Percentiles rank a stretch among this genome's conserved stretches.
These are phyloP conservation scores for Penicillium tannophilum DNA, from an alignment of 495 filamentous ascomycete species.

Conservation along the genomic window DNA sequence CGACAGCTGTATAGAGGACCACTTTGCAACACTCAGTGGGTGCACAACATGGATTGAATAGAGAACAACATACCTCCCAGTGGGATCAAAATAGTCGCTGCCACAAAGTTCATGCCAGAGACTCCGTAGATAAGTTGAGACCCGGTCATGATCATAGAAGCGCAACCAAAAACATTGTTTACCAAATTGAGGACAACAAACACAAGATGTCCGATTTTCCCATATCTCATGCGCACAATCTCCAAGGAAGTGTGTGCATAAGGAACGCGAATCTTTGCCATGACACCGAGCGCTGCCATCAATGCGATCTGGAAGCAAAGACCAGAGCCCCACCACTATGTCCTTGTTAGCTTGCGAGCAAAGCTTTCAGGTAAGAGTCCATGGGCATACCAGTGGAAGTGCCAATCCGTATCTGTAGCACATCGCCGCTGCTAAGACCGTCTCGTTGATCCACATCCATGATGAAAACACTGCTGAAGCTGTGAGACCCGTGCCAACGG, in stretches of 20 bases:
- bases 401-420: conserved; percentile 43
- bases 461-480: conserved; percentile 51
- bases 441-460: conserved; percentile 55
- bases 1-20: conserved; percentile 43
- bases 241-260: conserved; percentile 60
- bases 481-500: conserved; percentile 50
- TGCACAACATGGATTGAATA: not conserved
- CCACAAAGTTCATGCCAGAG: conserved; percentile 44
- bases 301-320: conserved; percentile 44
- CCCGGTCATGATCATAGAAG: conserved; percentile 43
- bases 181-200: conserved; percentile 54
- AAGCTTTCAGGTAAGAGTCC: not conserved
- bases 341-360: not conserved
- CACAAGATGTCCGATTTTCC: conserved; percentile 50
- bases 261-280: conserved; percentile 51
- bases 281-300: conserved; percentile 42
- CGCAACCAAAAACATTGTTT: conserved; percentile 53
- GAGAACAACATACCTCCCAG: conserved; percentile 34
- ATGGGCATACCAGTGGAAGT: conserved; percentile 32
- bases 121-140: conserved; percentile 40
- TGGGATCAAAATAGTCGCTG: conserved; percentile 48
- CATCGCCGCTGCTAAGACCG: conserved; percentile 40
- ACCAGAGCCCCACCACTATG: conserved; percentile 43
- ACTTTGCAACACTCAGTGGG: conserved; percentile 22
- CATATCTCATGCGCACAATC: conserved; percentile 56